Conservation (phyloP, 495 filamentous ascomycete species). For the Hyaloscypha variabilis region DNA sequence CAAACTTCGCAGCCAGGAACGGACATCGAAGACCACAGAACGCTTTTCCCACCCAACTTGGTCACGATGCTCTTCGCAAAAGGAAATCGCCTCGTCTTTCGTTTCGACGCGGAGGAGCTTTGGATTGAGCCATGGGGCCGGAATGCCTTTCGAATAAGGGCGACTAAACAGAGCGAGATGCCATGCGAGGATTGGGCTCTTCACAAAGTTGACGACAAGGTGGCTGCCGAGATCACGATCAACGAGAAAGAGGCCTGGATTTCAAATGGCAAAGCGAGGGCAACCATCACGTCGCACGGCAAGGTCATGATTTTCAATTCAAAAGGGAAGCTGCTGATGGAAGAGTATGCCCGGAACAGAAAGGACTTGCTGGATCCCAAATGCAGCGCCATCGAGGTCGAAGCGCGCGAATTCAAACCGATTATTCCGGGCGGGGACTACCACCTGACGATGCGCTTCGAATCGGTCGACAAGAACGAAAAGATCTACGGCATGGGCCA, state of each 20-base stretch:
- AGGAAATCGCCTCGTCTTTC: conserved; percentile 45
- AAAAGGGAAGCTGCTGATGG: conserved; percentile 47
- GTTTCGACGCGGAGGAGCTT: conserved; percentile 55
- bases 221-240: conserved; percentile 36
- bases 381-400: conserved; percentile 53
- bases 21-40: too few species aligned
- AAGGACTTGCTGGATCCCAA: conserved; percentile 54
- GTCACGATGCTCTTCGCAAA: conserved; percentile 46
- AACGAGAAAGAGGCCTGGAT: conserved; percentile 43
- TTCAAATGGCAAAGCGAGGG: conserved; percentile 53
- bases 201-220: conserved; percentile 23
- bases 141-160: conserved; percentile 55
- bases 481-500: conserved; percentile 66
- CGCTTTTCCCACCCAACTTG: too few species aligned
- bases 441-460: conserved; percentile 55
- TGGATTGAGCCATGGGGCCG: conserved; percentile 59
- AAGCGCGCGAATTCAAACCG: conserved; percentile 57
- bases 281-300: conserved; percentile 46
- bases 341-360: conserved; percentile 58
- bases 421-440: conserved; percentile 44
- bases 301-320: conserved; percentile 53
- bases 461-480: conserved; percentile 51
- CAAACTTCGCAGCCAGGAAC: too few species aligned
- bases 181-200: conserved; percentile 58
- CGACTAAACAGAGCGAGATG: conserved; percentile 51